Percentiles rank a stretch among this genome's conserved stretches.
These are phyloP conservation scores for Aphanoascus verrucosus DNA, from an alignment of 2,329 filamentous ascomycete genomes.

Conservation along the genomic window DNA sequence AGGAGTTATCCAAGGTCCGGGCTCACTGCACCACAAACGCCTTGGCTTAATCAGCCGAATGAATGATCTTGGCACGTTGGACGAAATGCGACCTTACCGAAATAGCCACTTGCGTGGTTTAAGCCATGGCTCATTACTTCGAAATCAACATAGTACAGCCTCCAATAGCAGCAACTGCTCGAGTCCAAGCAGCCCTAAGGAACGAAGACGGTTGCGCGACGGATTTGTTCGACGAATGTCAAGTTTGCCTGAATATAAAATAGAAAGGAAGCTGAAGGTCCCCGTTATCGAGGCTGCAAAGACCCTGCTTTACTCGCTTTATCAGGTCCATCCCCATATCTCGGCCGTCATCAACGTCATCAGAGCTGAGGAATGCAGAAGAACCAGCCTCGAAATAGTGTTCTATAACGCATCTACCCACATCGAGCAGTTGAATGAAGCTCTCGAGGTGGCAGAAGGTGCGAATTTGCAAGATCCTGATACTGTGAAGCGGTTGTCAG, in stretches of 20 bases:
- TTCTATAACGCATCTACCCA: conserved; percentile 47
- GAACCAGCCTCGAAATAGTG: conserved; percentile 45
- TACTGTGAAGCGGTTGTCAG: conserved; percentile 30
- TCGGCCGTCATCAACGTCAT: conserved; percentile 39
- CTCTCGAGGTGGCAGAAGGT: conserved; percentile 41
- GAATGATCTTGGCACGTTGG: conserved; percentile 44
- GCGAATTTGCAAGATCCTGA: conserved; percentile 43
- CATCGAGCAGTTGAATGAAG: conserved; percentile 47
- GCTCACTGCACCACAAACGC: conserved; percentile 43
- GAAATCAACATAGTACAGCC: conserved; percentile 27
- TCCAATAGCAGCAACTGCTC: conserved; percentile 32
- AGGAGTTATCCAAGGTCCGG: conserved; percentile 42
- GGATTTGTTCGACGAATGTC: conserved; percentile 44
- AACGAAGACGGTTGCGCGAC: conserved; percentile 33
- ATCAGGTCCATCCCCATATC: conserved; percentile 41
- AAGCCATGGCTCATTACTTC: conserved; percentile 46
- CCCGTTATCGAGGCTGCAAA: conserved; percentile 47
- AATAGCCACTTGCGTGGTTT: conserved; percentile 47
- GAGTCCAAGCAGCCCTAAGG: conserved; percentile 36
- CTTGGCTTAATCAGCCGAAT: conserved; percentile 52
- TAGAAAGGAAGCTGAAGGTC: conserved; percentile 37
- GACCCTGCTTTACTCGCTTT: conserved; percentile 45
- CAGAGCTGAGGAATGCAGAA: conserved; percentile 36
- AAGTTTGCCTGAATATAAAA: conserved; percentile 47
- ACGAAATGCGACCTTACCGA: conserved; percentile 43